These are phyloP conservation scores for Pseudogymnoascus sp. DNA, from an alignment of 2,329 filamentous ascomycete genomes.

Conservation along the genomic window DNA sequence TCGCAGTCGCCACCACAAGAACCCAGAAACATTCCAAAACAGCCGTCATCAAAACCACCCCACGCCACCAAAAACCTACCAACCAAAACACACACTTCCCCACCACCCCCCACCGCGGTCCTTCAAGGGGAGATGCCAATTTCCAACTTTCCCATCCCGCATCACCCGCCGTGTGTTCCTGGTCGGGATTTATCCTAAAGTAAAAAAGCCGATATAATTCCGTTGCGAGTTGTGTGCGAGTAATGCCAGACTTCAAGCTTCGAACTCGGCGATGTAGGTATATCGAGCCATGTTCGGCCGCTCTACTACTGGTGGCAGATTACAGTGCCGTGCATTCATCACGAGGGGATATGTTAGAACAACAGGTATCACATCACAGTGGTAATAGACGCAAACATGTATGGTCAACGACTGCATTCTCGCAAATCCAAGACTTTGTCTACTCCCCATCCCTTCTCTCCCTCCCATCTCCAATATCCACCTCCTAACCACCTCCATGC, in stretches of 20 bases:
- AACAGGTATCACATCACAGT: not conserved
- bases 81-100: not conserved
- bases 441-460: not conserved
- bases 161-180: not conserved
- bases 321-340: not conserved
- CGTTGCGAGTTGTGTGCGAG: not conserved
- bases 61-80: not conserved
- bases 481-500: not conserved
- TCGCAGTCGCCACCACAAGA: too few relatives aligned
- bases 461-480: not conserved
- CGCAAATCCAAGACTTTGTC: slow-evolving; percentile 4
- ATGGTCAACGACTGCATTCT: slow-evolving; percentile 4
- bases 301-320: not conserved
- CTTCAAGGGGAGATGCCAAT: not conserved
- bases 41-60: not conserved
- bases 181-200: not conserved
- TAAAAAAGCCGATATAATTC: not conserved
- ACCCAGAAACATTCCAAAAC: not conserved
- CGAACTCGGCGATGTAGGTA: too few relatives aligned
- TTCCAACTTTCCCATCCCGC: not conserved
- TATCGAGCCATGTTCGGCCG: too few relatives aligned
- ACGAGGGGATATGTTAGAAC: not conserved
- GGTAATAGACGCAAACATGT: not conserved
- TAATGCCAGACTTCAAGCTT: not conserved
- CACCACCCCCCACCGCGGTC: not conserved